Percentiles rank a stretch among this genome's conserved stretches.
Conservation (phyloP, 805 yeast genomes). For the Naumovozyma dairenensis region DNA sequence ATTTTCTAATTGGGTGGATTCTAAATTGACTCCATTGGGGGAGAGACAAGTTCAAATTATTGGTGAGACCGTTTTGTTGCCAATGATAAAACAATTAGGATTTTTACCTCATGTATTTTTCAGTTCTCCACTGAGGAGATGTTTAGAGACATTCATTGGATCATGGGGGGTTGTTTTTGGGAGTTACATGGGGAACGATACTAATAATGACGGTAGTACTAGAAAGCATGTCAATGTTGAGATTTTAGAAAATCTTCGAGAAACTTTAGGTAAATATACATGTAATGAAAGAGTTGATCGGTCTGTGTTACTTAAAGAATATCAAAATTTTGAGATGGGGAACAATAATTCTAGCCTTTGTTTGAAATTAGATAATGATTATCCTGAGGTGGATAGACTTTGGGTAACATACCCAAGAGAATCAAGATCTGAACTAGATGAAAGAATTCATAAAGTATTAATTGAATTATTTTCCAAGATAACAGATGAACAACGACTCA, state of each 20-base stretch:
- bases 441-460: conserved; percentile 31
- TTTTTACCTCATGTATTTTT: conserved; percentile 49
- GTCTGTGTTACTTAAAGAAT: conserved; percentile 11
- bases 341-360: too few species aligned
- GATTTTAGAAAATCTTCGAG: conserved; percentile 41
- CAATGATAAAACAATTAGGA: conserved; percentile 32
- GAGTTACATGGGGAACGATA: conserved; percentile 11
- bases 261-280: conserved; percentile 48
- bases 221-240: conserved; percentile 15
- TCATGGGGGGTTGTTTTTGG: conserved; percentile 45
- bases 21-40: conserved; percentile 48
- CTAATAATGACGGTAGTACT: conserved; percentile 18
- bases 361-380: conserved; percentile 34
- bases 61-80: conserved; percentile 15
- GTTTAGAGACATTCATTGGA: conserved; percentile 43
- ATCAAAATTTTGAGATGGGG: conserved; percentile 29
- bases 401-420: conserved; percentile 41
- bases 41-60: conserved; percentile 45
- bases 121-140: conserved; percentile 56
- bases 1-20: conserved; percentile 40
- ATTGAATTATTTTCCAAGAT: conserved; percentile 35
- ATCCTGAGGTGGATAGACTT: conserved; percentile 41
- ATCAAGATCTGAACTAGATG: conserved; percentile 37
- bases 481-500: conserved; percentile 18
- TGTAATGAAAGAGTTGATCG: conserved; percentile 45